phyloP scores from a whole-genome alignment of 208 protist species.

The Angomonas ambiguus region DNA sequence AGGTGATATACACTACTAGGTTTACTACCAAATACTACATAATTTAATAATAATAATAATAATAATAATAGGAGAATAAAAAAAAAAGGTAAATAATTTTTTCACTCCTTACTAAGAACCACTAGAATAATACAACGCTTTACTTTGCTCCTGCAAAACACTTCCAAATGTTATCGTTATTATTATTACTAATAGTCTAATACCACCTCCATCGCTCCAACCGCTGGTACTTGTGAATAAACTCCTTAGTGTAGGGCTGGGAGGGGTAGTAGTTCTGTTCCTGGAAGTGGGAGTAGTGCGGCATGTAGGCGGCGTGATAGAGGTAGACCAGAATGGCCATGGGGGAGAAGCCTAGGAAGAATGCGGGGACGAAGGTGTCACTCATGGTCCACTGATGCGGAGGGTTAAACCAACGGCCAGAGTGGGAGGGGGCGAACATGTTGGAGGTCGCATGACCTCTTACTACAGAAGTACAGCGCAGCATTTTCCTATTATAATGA shows the following conservation, averaged over 20 bases:
- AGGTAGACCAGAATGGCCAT: slow-evolving; percentile 79
- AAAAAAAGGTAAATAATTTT: not conserved
- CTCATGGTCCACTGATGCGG: slow-evolving; percentile 91
- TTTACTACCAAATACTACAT: slow-evolving; percentile 1
- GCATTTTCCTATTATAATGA: slow-evolving; percentile 31
- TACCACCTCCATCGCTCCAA: slow-evolving; percentile 90
- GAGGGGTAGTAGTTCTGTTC: slow-evolving; percentile 90
- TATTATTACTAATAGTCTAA: slow-evolving; percentile 19
- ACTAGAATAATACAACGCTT: not conserved
- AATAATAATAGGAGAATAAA: not conserved
- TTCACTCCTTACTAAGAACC: not conserved
- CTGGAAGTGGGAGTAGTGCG: slow-evolving; percentile 89
- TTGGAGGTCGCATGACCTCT: slow-evolving; percentile 87
- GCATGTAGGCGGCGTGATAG: slow-evolving; percentile 87
- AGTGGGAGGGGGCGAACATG: slow-evolving; percentile 82
- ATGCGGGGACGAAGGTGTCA: slow-evolving; percentile 78
- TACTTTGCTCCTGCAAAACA: not conserved
- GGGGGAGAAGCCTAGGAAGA: slow-evolving; percentile 78
- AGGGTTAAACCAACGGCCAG: slow-evolving; percentile 89
- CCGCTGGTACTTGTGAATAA: slow-evolving; percentile 88
- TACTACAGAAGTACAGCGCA: slow-evolving; percentile 50
- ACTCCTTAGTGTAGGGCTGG: slow-evolving; percentile 89
- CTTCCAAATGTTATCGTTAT: not conserved
- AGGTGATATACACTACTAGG: not conserved
- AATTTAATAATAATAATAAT: slow-evolving; percentile 4